phyloP scores from a whole-genome alignment of 805 yeast genomes.

The Teunomyces lycoperdinae region DNA sequence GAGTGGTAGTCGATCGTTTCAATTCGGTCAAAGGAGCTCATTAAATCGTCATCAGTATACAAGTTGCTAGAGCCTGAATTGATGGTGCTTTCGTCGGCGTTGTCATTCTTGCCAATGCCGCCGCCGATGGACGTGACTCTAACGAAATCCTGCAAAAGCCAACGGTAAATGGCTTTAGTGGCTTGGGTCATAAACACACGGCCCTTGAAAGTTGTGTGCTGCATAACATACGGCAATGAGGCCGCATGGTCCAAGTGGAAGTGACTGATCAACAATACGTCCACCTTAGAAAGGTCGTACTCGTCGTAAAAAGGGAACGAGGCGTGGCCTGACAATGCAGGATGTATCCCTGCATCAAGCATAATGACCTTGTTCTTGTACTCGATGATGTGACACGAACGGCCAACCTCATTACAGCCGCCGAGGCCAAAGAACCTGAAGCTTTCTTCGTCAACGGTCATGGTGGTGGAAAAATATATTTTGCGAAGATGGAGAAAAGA shows the following conservation, averaged over 20 bases:
- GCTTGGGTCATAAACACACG: slow-evolving; percentile 99
- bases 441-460: slow-evolving; percentile 33
- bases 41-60: slow-evolving; percentile 87
- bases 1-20: slow-evolving; percentile 96
- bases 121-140: slow-evolving; percentile 72
- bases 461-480: background rate
- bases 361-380: slow-evolving; percentile 92
- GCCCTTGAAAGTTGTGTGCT: slow-evolving; percentile 90
- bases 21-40: slow-evolving; percentile 81
- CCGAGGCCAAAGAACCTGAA: slow-evolving; percentile 84
- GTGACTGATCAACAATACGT: slow-evolving; percentile 82
- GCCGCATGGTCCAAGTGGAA: slow-evolving; percentile 99
- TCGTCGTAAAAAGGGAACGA: slow-evolving; percentile 96
- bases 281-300: slow-evolving; percentile 84
- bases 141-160: slow-evolving; percentile 93
- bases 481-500: background rate
- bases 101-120: slow-evolving; percentile 43
- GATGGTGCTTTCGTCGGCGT: slow-evolving; percentile 12
- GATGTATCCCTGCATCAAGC: slow-evolving; percentile 98
- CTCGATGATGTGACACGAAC: slow-evolving; percentile 90
- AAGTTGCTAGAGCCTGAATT: slow-evolving; percentile 42
- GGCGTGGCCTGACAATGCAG: slow-evolving; percentile 85
- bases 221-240: slow-evolving; percentile 96
- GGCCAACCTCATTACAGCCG: slow-evolving; percentile 97
- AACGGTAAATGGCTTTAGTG: slow-evolving; percentile 94